Conservation (phyloP, 768 basidiomycete genomes). For the Hebeloma cylindrosporum region DNA sequence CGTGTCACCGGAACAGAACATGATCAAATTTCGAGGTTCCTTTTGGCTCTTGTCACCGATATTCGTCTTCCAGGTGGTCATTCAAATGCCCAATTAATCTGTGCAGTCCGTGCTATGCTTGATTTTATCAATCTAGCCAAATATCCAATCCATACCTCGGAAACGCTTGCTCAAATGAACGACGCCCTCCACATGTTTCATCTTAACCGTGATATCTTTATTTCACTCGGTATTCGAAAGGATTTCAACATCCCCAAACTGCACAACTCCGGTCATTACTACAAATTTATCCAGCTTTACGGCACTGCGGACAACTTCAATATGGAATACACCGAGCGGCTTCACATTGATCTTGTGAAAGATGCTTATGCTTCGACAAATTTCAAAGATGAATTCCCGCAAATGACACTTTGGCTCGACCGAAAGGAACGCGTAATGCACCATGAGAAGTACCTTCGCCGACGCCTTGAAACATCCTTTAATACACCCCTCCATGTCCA, state of each 20-base stretch:
- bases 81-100: constrained; percentile 5
- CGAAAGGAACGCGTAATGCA: constrained; percentile 32
- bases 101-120: constrained; percentile 8
- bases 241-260: constrained; percentile 41
- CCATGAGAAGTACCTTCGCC: constrained; percentile 28
- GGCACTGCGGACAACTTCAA: constrained; percentile 34
- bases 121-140: constrained; percentile 18
- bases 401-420: constrained; percentile 42
- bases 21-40: constrained; percentile 15
- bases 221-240: constrained; percentile 21
- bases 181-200: constrained; percentile 11
- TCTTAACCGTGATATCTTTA: constrained; percentile 8
- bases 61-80: constrained; percentile 6
- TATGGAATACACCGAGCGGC: constrained; percentile 34
- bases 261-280: constrained; percentile 31
- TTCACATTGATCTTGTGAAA: constrained; percentile 24
- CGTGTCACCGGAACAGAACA: constrained; percentile 16
- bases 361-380: constrained; percentile 19
- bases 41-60: constrained; percentile 10
- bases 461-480: background rate
- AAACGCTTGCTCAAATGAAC: constrained; percentile 12
- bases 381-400: constrained; percentile 28
- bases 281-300: constrained; percentile 21
- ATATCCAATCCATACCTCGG: constrained; percentile 16
- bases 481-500: background rate